Percentiles rank a stretch among this genome's conserved stretches.
These are phyloP conservation scores for Knufia petricola DNA, from an alignment of 2,329 filamentous ascomycete species.

Conservation along the genomic window DNA sequence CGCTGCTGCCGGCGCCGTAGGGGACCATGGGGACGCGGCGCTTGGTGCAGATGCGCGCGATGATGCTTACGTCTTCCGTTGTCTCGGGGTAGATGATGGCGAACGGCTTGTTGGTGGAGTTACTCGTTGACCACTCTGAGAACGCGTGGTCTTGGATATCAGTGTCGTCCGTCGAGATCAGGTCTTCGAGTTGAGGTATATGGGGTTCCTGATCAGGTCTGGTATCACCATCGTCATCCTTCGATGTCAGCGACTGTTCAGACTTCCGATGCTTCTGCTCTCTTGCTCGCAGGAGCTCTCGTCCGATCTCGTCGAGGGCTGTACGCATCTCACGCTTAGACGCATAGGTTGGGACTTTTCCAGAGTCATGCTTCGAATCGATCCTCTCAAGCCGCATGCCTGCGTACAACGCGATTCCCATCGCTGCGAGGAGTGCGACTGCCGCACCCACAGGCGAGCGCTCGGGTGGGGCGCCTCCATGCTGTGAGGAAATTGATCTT, in stretches of 20 bases:
- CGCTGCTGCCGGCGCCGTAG: constrained; percentile 74
- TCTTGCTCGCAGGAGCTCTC: not conserved
- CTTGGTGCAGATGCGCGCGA: constrained; percentile 64
- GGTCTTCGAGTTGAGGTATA: no score
- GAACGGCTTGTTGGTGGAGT: constrained; percentile 53
- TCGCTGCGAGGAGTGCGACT: not conserved
- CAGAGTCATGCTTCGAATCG: not conserved
- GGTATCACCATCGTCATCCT: no score
- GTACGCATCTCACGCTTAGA: not conserved
- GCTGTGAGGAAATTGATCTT: no score
- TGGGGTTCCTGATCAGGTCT: no score
- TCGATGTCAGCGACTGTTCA: no score
- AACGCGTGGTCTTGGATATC: constrained; percentile 56
- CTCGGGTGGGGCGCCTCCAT: no score
- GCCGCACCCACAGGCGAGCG: no score
- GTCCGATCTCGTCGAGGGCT: not conserved
- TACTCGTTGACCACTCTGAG: constrained; percentile 62
- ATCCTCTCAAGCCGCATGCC: no score
- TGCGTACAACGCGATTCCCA: not conserved
- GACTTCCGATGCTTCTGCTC: not conserved
- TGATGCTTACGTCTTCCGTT: constrained; percentile 54
- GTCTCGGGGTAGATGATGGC: constrained; percentile 55
- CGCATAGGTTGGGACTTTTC: not conserved
- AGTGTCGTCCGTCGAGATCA: constrained; percentile 54
- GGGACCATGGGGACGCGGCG: constrained; percentile 76